Evolutionary conservation across 306 rosid species (phyloP).

Genomic region (Cucumis cinereus): DNA sequence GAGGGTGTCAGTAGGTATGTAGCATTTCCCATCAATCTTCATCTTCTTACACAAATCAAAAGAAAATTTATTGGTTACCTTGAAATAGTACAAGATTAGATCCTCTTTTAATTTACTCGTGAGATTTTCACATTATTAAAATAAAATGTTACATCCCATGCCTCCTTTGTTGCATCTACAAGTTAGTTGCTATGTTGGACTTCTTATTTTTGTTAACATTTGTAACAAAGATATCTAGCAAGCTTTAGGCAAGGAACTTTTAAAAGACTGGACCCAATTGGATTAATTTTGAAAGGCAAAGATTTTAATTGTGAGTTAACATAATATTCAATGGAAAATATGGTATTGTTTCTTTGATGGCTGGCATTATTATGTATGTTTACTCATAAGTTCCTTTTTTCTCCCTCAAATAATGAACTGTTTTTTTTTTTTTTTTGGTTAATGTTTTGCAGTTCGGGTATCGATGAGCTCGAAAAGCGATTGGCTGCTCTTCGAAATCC

Average conservation of each 20-base stretch:
- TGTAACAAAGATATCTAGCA: neutral
- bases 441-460: constrained; percentile 47
- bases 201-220: neutral
- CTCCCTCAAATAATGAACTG: neutral
- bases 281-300: neutral
- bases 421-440: neutral
- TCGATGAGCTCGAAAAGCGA: constrained; percentile 79
- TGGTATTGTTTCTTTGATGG: neutral
- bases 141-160: neutral
- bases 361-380: neutral
- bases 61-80: neutral
- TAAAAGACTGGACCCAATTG: neutral
- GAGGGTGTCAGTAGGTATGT: constrained; percentile 67
- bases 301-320: neutral
- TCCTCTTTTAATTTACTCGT: neutral
- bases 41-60: neutral
- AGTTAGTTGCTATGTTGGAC: neutral
- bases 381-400: neutral
- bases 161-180: neutral
- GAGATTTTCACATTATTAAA: neutral
- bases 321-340: neutral
- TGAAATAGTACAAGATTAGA: neutral
- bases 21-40: neutral
- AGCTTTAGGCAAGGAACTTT: neutral
- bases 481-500: constrained; percentile 82